Percentiles rank a stretch among this genome's conserved stretches.
phyloP scores from a whole-genome alignment of 805 yeast species.

The Candida vartiovaarae region DNA sequence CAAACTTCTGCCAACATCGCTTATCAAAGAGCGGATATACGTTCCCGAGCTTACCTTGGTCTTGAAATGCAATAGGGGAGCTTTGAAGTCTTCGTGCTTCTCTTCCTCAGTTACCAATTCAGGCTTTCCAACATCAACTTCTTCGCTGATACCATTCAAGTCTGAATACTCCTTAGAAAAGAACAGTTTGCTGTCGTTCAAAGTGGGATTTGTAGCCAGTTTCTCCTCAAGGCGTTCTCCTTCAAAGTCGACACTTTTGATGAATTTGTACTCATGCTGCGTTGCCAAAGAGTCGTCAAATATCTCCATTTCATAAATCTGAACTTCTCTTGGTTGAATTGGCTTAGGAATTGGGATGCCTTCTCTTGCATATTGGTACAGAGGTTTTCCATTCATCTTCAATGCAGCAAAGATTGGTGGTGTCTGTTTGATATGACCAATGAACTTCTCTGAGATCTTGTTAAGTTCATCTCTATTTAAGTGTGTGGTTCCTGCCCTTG shows the following conservation, averaged over 20 bases:
- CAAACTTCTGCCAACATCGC: constrained; percentile 81
- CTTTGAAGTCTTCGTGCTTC: constrained; percentile 36
- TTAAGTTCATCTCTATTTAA: constrained; percentile 46
- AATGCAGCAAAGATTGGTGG: constrained; percentile 95
- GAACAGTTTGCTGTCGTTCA: constrained; percentile 55
- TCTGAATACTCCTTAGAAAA: constrained; percentile 52
- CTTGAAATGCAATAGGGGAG: constrained; percentile 66
- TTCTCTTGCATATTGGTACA: constrained; percentile 90
- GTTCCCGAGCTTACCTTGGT: constrained; percentile 92
- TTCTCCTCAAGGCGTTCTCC: constrained; percentile 39
- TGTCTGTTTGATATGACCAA: constrained; percentile 79
- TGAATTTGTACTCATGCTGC: constrained; percentile 47
- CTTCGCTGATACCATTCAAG: constrained; percentile 34
- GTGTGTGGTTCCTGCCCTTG: constrained; percentile 49
- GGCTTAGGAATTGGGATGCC: constrained; percentile 78
- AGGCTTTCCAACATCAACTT: constrained; percentile 33
- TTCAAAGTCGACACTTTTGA: constrained; percentile 42
- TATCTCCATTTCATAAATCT: constrained; percentile 47
- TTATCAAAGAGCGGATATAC: constrained; percentile 80
- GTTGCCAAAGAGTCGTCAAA: constrained; percentile 44
- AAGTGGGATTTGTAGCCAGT: constrained; percentile 32
- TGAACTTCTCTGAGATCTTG: constrained; percentile 50
- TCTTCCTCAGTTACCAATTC: constrained; percentile 27
- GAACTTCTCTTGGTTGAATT: constrained; percentile 72
- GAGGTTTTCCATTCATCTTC: constrained; percentile 88